Base-by-base conservation (phyloP, 2,329 filamentous ascomycete species). In the Pyrenochaeta sp. region DNA sequence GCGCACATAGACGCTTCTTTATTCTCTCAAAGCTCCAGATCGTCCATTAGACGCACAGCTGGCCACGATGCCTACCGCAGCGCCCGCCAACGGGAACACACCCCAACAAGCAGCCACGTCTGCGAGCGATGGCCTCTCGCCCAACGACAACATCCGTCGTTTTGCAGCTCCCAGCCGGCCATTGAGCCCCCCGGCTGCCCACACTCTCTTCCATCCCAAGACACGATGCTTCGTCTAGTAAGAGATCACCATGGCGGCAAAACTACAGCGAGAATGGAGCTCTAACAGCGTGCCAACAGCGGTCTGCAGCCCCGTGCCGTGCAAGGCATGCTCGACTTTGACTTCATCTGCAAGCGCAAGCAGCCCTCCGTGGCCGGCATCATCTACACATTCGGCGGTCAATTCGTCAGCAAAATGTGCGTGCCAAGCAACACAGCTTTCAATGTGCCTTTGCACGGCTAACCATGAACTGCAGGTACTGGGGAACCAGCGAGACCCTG, bases 331-430 rank as follows among this genome's bases (percentile, higher is more conserved):
- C 90, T 99, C 78, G 95, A 99, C 81, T 99, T 99, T 79, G 95
- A 99, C 85, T 99, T 98, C 87, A 99, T 99, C 83, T 99, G 95
- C 92, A 98, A 98, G 88, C 91, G 95, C 74, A 86, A 88, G 77
- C 96, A 91, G 56, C 95, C 95, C 63, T 99, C 95, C 54, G 95
- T 99, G 54, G 95, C 95, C 66, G 95, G 93, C 77, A 98, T 99
- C 82, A 98, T 99, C 86, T 99, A 99, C 86, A 97, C 95, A 71
- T 99, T 99, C 76, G 95, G 95, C 78, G 95, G 95, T 68, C 95
- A 99, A 83, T 99, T 99, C 88, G 95, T 99, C 78, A 97, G 92
- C 89, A 99, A 99, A 89, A 98, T 99, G 95, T 86, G 73, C 69
- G 79, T 72, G 63, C 73, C 69, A 67, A 64, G 54, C 61, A 51